Percentiles rank a stretch among this genome's conserved stretches.
These are phyloP conservation scores for Aspergillus phoenicis DNA, from an alignment of 2,329 filamentous ascomycete species.

Conservation along the genomic window DNA sequence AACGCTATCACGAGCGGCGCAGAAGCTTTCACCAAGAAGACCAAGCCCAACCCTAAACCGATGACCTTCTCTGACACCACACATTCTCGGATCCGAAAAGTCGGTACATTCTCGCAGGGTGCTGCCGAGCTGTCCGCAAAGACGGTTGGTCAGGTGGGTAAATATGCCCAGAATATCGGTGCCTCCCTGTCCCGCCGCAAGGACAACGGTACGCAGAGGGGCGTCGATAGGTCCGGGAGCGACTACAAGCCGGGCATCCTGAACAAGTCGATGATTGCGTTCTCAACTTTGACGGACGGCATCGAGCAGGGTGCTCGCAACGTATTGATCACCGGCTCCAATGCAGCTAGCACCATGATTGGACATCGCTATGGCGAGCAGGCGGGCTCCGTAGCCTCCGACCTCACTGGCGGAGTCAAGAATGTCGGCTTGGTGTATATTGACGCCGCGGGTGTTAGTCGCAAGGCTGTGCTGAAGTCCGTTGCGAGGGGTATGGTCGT, in stretches of 20 bases:
- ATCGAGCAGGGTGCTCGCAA: conserved; percentile 84
- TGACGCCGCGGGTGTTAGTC: conserved; percentile 88
- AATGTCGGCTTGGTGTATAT: conserved; percentile 98
- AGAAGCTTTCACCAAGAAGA: conserved; percentile 76
- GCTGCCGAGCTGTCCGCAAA: conserved; percentile 81
- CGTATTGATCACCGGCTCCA: conserved; percentile 71
- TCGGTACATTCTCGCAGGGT: conserved; percentile 80
- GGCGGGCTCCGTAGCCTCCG: conserved; percentile 74
- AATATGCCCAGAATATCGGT: conserved; percentile 86
- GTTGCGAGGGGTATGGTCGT: conserved; percentile 90
- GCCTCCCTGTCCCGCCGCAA: conserved; percentile 71
- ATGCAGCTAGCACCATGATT: conserved; percentile 82
- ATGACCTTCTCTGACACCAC: conserved; percentile 86
- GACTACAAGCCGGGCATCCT: conserved; percentile 86
- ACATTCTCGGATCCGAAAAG: conserved; percentile 81
- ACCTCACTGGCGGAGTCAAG: conserved; percentile 83
- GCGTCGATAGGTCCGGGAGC: conserved; percentile 71
- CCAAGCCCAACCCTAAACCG: conserved; percentile 75
- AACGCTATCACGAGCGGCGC: conserved; percentile 77
- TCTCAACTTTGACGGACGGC: conserved; percentile 90
- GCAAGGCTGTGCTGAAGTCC: conserved; percentile 86
- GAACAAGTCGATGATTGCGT: conserved; percentile 96
- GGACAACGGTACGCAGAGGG: conserved; percentile 56
- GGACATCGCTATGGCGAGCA: conserved; percentile 87
- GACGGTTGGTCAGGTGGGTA: conserved; percentile 81